phyloP scores from a whole-genome alignment of 176 grass and related monocot species.

The Lolium rigidum region DNA sequence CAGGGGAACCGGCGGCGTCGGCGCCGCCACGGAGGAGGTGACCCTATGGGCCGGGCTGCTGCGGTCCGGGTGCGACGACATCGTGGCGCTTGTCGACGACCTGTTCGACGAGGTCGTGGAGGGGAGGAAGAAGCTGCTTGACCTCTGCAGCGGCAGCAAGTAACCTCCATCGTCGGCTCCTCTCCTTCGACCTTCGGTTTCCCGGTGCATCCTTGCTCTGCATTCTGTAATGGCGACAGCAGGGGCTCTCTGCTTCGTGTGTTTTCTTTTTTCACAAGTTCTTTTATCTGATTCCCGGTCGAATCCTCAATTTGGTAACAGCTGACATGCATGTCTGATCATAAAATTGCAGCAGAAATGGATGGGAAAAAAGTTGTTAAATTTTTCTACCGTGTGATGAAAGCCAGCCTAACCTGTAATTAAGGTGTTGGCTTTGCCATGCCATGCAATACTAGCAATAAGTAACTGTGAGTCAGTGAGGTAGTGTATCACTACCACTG shows the following conservation, averaged over 20 bases:
- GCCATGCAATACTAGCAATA: no score
- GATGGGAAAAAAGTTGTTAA: background rate
- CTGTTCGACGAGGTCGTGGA: conserved; percentile 96
- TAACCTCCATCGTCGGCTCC: background rate
- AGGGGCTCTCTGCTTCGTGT: background rate
- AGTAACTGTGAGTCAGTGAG: background rate
- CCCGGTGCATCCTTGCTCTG: background rate
- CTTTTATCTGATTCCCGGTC: background rate
- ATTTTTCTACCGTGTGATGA: background rate
- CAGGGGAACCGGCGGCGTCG: conserved; percentile 49
- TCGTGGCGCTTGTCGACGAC: conserved; percentile 80
- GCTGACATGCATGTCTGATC: conserved; percentile 20
- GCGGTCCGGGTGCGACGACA: conserved; percentile 71
- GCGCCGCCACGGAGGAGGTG: conserved; percentile 55
- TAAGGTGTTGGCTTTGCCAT: conserved; percentile 7
- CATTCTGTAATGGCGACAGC: background rate
- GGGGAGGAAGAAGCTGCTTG: conserved; percentile 82
- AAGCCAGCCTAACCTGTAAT: background rate
- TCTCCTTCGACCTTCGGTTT: background rate
- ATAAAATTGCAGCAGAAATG: conserved; percentile 39
- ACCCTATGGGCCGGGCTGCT: conserved; percentile 59
- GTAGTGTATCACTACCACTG: background rate
- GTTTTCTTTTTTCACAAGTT: background rate
- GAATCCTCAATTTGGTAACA: background rate
- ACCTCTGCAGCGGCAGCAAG: conserved; percentile 70